A percentile compares a stretch with the other conserved stretches of the same genome.
phyloP scores from a whole-genome alignment of 345 rosid species.

The Euphorbia pulcherrima region DNA sequence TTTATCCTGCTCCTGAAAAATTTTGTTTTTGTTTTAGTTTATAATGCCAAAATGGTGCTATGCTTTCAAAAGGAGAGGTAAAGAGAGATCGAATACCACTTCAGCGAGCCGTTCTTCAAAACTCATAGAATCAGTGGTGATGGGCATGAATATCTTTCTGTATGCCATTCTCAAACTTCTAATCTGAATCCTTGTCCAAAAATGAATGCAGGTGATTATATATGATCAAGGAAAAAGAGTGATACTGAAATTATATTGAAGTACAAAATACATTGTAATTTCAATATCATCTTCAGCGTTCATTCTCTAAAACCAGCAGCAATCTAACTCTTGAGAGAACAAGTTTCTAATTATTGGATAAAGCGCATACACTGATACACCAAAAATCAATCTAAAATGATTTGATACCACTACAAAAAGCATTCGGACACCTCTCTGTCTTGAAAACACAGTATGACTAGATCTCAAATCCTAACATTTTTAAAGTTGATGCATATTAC shows the following conservation, averaged over 20 bases:
- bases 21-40: conserved; percentile 3
- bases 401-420: background rate
- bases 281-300: background rate
- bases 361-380: background rate
- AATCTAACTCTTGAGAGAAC: background rate
- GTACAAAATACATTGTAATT: background rate
- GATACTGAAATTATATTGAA: background rate
- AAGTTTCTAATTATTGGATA: background rate
- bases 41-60: background rate
- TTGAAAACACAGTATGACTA: background rate
- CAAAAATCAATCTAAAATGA: background rate
- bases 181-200: conserved; percentile 47
- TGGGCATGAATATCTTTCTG: conserved; percentile 76
- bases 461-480: background rate
- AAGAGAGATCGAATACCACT: conserved; percentile 48
- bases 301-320: background rate
- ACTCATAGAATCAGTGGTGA: conserved; percentile 33
- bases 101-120: conserved; percentile 70
- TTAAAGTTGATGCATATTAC: background rate
- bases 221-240: background rate
- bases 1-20: conserved; percentile 50
- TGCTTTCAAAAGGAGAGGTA: background rate
- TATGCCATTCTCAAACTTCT: conserved; percentile 70
- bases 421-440: background rate
- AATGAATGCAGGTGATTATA: conserved; percentile 10